Conservation (phyloP, 768 basidiomycete genomes). For the Rubroboletus pulcherrimus region DNA sequence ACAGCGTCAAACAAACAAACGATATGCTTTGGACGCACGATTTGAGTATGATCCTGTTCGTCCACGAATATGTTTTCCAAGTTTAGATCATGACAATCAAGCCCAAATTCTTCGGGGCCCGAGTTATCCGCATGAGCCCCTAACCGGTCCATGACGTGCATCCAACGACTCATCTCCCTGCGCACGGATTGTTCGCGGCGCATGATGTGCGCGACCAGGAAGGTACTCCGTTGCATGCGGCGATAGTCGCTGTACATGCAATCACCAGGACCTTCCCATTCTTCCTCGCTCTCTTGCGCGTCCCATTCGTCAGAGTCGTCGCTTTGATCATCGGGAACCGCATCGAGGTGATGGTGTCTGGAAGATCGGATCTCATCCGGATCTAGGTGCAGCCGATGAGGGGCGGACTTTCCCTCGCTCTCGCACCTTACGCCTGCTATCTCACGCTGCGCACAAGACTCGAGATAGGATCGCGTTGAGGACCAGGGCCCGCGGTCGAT, state of each 20-base stretch:
- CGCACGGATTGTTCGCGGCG: slow-evolving; percentile 60
- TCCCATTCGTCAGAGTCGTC: slow-evolving; percentile 81
- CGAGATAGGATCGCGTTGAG: slow-evolving; percentile 54
- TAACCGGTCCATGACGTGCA: slow-evolving; percentile 61
- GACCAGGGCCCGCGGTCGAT: slow-evolving; percentile 81
- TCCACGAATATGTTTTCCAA: slow-evolving; percentile 85
- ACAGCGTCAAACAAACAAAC: neutral
- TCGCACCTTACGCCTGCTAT: slow-evolving; percentile 69
- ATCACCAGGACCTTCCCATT: slow-evolving; percentile 71
- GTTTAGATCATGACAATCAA: slow-evolving; percentile 85
- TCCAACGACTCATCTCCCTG: slow-evolving; percentile 72
- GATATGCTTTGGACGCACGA: slow-evolving; percentile 46
- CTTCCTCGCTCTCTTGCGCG: slow-evolving; percentile 74
- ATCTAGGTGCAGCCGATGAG: slow-evolving; percentile 76
- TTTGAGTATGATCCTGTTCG: slow-evolving; percentile 56
- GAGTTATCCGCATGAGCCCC: slow-evolving; percentile 31
- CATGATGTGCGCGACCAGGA: slow-evolving; percentile 66
- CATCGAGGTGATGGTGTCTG: slow-evolving; percentile 62
- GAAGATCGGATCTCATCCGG: slow-evolving; percentile 72
- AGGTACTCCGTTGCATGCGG: slow-evolving; percentile 74
- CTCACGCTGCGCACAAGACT: slow-evolving; percentile 69
- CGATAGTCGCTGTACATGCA: slow-evolving; percentile 81
- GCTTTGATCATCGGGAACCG: slow-evolving; percentile 68
- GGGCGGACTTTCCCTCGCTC: slow-evolving; percentile 72
- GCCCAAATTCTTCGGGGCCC: slow-evolving; percentile 58